Base-by-base conservation (phyloP, 768 basidiomycete genomes). In the Leucocoprinus leucothites region DNA sequence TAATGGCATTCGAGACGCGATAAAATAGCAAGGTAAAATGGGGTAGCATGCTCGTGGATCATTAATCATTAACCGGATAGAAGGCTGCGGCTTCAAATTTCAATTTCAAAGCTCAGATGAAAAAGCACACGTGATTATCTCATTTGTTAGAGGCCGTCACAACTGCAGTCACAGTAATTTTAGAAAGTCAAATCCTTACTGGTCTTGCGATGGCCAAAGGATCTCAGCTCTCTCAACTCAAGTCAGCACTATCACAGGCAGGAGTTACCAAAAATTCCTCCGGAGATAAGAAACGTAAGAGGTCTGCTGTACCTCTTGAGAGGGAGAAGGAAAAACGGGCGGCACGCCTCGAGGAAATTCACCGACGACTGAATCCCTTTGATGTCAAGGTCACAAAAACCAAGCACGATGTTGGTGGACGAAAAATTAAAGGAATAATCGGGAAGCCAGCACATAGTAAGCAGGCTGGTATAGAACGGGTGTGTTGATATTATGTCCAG, bases 151-250 rank as follows among this genome's bases (percentile, higher is more conserved):
- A 41, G 16, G 5, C 8, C 35, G 56, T 59, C 58, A 47, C 55
- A 44, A 9, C 26, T 26, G 40, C 13, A 16, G 40, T 41, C 40
- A 22, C 43, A 9, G 16, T 24, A 22, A 11, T 45, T 19, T 22
- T 5, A 13, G 21, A 45, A 45, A 45, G 11, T 11, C 11, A 31
- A 28, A 41, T 26, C 41, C 58, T 57, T 19, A 48, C 49, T 18
- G 40, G 13, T 40, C 45, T 56, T 51, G 47, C 40, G 41, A 90
- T 89, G 87, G 82, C 79, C 42, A 92, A 88, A 65, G 87, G 89
- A 60, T 97, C 95, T 0, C 96, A 98, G 70, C 81, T 98, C 19
- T 75, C 84, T 25, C 94, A 98, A 73, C 86, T 98, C 59, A 97
- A 96, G 66, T 77, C 86, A 7, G 91, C 92, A 9, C 78, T 98